Evolutionary conservation across 2,329 filamentous ascomycete species (phyloP).

Genomic region (Pseudocercospora eumusae): DNA sequence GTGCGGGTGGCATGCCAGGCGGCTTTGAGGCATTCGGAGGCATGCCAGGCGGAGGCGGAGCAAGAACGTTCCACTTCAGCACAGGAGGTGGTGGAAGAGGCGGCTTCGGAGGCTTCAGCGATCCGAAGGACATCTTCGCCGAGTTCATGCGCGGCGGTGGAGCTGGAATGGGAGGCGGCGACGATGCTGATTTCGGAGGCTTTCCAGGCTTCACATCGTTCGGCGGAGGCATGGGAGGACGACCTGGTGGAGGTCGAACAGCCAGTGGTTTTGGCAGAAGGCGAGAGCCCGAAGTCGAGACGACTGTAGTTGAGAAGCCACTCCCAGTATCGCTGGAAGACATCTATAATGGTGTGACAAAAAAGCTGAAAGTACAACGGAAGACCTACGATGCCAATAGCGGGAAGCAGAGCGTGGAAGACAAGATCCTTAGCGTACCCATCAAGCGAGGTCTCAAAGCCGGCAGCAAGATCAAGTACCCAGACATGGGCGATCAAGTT

Average conservation of each 20-base stretch:
- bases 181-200: conserved; percentile 60
- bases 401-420: conserved; percentile 81
- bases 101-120: conserved; percentile 76
- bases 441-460: conserved; percentile 96
- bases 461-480: conserved; percentile 97
- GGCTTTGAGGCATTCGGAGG: conserved; percentile 57
- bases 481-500: conserved; percentile 95
- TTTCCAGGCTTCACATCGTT: conserved; percentile 42
- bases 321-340: conserved; percentile 84
- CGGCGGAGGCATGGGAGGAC: conserved; percentile 43
- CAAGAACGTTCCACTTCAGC: conserved; percentile 66
- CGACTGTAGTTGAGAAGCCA: conserved; percentile 85
- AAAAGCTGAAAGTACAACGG: conserved; percentile 97
- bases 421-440: conserved; percentile 88
- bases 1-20: conserved; percentile 61
- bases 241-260: conserved; percentile 48
- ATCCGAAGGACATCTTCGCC: conserved; percentile 79
- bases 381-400: conserved; percentile 83
- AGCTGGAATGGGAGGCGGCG: conserved; percentile 53
- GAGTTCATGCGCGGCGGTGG: conserved; percentile 71
- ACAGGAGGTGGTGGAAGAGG: conserved; percentile 55
- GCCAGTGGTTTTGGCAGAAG: conserved; percentile 40
- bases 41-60: conserved; percentile 51
- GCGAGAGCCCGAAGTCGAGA: conserved; percentile 69
- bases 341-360: conserved; percentile 79